phyloP scores from a whole-genome alignment of 768 basidiomycete genomes.

The Daedaleopsis sinensis region DNA sequence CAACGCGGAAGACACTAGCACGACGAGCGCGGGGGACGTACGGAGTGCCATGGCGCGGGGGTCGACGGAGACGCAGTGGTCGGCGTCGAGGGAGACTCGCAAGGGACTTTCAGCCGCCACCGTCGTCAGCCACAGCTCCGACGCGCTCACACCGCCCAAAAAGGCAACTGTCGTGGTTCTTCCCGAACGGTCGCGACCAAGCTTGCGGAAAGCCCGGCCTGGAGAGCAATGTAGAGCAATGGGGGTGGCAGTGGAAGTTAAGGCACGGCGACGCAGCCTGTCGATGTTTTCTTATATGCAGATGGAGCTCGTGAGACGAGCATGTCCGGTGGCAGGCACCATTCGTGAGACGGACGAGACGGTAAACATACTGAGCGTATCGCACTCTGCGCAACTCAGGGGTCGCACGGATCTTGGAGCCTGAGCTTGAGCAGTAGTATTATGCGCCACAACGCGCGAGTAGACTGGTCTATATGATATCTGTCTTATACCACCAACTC shows the following conservation, averaged over 20 bases:
- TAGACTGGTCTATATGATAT: constrained; percentile 7
- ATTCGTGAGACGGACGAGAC: neutral
- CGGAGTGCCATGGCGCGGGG: constrained; percentile 18
- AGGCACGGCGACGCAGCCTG: neutral
- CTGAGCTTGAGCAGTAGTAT: neutral
- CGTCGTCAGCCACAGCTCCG: constrained; percentile 20
- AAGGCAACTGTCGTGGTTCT: constrained; percentile 11
- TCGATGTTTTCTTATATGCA: neutral
- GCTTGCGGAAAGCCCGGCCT: neutral
- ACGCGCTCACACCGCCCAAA: constrained; percentile 11
- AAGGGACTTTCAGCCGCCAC: constrained; percentile 14
- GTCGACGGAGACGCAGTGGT: constrained; percentile 1
- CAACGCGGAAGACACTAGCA: neutral
- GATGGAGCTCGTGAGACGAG: neutral
- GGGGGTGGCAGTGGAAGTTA: neutral
- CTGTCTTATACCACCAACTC: constrained; percentile 75
- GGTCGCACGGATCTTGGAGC: neutral
- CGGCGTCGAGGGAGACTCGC: constrained; percentile 2
- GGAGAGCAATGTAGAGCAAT: neutral
- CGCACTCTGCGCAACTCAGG: neutral
- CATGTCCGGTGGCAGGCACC: neutral
- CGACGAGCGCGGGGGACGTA: constrained; percentile 8
- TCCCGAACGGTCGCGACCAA: neutral
- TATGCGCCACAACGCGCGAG: neutral
- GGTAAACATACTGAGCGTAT: neutral